These are phyloP conservation scores for Isabelozyma rhagii DNA, from an alignment of 805 yeast species.

Conservation along the genomic window DNA sequence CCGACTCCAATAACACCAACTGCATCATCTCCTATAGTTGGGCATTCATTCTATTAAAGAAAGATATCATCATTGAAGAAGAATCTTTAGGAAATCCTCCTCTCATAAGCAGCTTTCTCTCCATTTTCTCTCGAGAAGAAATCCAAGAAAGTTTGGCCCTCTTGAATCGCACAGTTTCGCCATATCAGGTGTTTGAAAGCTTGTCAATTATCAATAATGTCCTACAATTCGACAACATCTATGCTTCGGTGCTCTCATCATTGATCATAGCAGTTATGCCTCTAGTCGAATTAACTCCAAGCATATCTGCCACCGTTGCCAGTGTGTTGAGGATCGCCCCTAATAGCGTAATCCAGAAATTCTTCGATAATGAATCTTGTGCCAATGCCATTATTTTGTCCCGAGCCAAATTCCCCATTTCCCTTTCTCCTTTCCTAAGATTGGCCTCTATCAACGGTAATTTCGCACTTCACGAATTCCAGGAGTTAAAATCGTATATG, in stretches of 20 bases:
- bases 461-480: conserved; percentile 63
- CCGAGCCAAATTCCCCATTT: conserved; percentile 72
- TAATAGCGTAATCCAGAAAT: conserved; percentile 37
- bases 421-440: conserved; percentile 58
- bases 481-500: conserved; percentile 61
- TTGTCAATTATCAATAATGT: conserved; percentile 39
- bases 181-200: conserved; percentile 43
- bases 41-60: conserved; percentile 59
- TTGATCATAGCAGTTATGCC: conserved; percentile 47
- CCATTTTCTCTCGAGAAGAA: conserved; percentile 13
- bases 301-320: conserved; percentile 40
- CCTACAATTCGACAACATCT: conserved; percentile 49
- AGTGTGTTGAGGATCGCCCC: conserved; percentile 45
- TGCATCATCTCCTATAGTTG: conserved; percentile 60
- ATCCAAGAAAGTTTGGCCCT: conserved; percentile 19
- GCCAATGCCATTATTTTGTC: conserved; percentile 48
- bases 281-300: conserved; percentile 44
- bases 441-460: conserved; percentile 61
- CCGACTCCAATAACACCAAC: conserved; percentile 33
- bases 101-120: conserved; percentile 12
- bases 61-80: conserved; percentile 44
- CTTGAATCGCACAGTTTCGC: conserved; percentile 38
- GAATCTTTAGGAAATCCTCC: conserved; percentile 15
- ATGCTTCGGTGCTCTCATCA: conserved; percentile 47
- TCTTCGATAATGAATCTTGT: conserved; percentile 45